Evolutionary conservation across 305 asterid genomes (phyloP), one percentile per base, ranked within the genome.

Genomic region (Ilex paraguariensis): DNA sequence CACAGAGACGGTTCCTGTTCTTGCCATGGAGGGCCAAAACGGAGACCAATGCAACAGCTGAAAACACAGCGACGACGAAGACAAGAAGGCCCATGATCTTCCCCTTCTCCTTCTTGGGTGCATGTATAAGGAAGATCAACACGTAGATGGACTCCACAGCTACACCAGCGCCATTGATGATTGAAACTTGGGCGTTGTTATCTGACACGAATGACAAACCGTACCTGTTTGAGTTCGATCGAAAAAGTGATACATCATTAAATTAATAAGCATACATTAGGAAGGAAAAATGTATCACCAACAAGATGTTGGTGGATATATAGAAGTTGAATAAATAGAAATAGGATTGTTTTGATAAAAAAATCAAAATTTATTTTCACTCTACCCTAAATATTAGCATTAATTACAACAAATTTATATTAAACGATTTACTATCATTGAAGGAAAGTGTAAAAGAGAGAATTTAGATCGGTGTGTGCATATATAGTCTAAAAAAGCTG

Each of bases 101-200:
- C 16, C 67, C 78, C 69, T 82, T 86, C 65, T 84, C 96, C 68
- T 68, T 88, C 69, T 71, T 88, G 2, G 90, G 82, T 17, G 95
- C 84, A 64, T 60, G 77, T 28, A 73, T 30, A 7, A 88, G 77
- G 69, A 84, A 88, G 44, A 81, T 66, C 55, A 80, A 42, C 54
- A 88, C 90, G 67, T 84, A 88, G 31, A 73, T 31, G 2, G 74
- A 54, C 72, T 88, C 95, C n/a, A 88, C 72, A 36, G 64, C 81
- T 5, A 71, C 82, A 3, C 88, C 91, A 11, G 72, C 63, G 0
- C 79, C 88, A 54, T 84, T 84, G 53, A 82, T 74, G 31, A 79
- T 73, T 49, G 83, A 63, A 21, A 83, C 89, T 31, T 72, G 33
- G 30, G 71, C 48, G 70, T 83, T 79, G 77, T 79, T 65, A 49